Evolutionary conservation across 1,284 basidiomycete species (phyloP), one percentile per base, ranked within the genome.

Genomic region (Cutaneotrichosporon arboriforme): DNA sequence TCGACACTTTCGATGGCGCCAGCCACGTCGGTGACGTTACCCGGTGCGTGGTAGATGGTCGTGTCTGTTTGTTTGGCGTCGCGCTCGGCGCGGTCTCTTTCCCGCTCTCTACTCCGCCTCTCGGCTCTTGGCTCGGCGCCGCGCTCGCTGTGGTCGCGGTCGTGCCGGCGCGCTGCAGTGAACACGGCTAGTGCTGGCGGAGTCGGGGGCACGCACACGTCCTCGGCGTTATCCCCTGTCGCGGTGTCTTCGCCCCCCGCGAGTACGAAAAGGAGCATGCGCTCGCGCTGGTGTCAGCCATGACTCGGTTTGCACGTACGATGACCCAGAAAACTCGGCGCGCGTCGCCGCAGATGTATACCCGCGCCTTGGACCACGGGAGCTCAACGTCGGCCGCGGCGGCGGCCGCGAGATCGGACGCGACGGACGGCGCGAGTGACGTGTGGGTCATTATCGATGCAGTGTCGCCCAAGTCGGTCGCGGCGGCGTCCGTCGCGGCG

Each of bases 301-400:
- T 2, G 15, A 4, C 8, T 34, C 18, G 12, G 4, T 17, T 5
- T 13, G 4, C 1, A 64, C 68, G 57, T 51, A 70, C 68, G 14
- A 67, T 64, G 39, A 67, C 54, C 66, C 68, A 71, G 13, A 34
- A 47, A 22, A 66, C 15, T 13, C 54, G 46, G 3, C 59, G 46
- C 38, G 50, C 44, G 38, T 9, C 44, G 43, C 31, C 62, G 52
- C 58, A 63, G 61, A 38, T 45, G 54, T 21, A 68, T 41, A 47
- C 63, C 50, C 8, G 49, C 57, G 33, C 60, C 53, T 1, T 36
- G 42, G 13, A 51, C 53, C 22, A 57, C 9, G 48, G 23, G 20
- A 58, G 20, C 31, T 46, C 47, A 13, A 57, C 51, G n/a, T 49
- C 43, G 15, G 36, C 36, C 18, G 60, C 55, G 7, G 58, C 57